phyloP scores from a whole-genome alignment of 1,139 yeast genomes.

The Debaryomyces nepalensis region DNA sequence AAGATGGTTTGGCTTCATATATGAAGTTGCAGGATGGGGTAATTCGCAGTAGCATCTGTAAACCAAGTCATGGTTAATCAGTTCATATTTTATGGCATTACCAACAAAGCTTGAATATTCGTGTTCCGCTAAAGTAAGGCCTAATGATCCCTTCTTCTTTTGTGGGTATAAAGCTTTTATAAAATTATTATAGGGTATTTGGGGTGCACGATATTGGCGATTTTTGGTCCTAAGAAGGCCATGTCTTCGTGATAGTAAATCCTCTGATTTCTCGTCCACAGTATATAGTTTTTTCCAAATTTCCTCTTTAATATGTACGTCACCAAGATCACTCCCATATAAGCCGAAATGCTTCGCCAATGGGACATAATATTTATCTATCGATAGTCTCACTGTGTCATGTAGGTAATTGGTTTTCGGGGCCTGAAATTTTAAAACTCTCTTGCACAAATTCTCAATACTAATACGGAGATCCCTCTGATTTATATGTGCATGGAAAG shows the following conservation, averaged over 20 bases:
- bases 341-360: slow-evolving; percentile 17
- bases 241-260: background rate
- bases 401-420: slow-evolving; percentile 9
- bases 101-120: slow-evolving; percentile 6
- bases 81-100: slow-evolving; percentile 21
- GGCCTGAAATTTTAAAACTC: slow-evolving; percentile 6
- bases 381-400: slow-evolving; percentile 17
- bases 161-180: slow-evolving; percentile 42
- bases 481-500: too few species aligned
- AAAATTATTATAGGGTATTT: slow-evolving; percentile 25
- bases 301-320: background rate
- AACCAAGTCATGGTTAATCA: slow-evolving; percentile 32
- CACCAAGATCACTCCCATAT: background rate
- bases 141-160: slow-evolving; percentile 16
- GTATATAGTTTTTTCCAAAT: slow-evolving; percentile 4
- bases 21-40: slow-evolving; percentile 40
- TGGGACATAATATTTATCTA: slow-evolving; percentile 18
- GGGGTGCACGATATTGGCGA: slow-evolving; percentile 18
- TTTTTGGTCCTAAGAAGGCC: slow-evolving; percentile 8
- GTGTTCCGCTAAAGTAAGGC: slow-evolving; percentile 12
- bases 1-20: slow-evolving; percentile 39
- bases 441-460: slow-evolving; percentile 6
- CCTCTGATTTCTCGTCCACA: background rate
- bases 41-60: slow-evolving; percentile 39
- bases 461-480: too few species aligned